These are phyloP conservation scores for Solioccasus polychromus DNA, from an alignment of 768 basidiomycete species.

Conservation along the genomic window DNA sequence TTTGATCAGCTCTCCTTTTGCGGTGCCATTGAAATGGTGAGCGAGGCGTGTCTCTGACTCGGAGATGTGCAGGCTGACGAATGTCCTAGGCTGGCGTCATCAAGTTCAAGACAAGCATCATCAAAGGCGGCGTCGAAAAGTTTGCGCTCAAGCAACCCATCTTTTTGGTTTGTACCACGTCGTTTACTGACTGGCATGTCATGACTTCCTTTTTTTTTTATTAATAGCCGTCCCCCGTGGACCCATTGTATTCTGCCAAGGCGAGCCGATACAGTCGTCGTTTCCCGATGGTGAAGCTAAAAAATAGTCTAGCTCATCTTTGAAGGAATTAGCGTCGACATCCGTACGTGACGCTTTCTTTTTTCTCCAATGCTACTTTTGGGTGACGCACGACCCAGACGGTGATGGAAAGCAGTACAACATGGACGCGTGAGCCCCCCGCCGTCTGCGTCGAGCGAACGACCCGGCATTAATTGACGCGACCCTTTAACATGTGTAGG, in stretches of 20 bases:
- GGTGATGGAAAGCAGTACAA: slow-evolving; percentile 74
- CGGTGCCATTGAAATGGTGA: slow-evolving; percentile 74
- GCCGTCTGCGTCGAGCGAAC: not conserved
- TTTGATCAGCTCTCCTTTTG: slow-evolving; percentile 60
- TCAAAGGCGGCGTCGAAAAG: slow-evolving; percentile 72
- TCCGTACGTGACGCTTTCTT: slow-evolving; percentile 41
- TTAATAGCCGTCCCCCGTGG: slow-evolving; percentile 64
- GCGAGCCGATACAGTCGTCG: slow-evolving; percentile 22
- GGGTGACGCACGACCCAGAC: slow-evolving; percentile 36
- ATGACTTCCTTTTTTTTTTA: no score
- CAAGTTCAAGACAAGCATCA: slow-evolving; percentile 68
- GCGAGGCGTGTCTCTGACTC: not conserved
- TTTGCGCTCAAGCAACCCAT: slow-evolving; percentile 73
- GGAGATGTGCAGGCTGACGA: not conserved
- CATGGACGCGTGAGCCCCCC: slow-evolving; percentile 66
- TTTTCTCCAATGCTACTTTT: not conserved
- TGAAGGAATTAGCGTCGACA: slow-evolving; percentile 71
- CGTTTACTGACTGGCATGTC: not conserved
- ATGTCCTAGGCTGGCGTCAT: slow-evolving; percentile 58
- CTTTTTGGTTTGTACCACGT: slow-evolving; percentile 49
- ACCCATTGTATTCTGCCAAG: slow-evolving; percentile 73
- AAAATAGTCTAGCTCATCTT: slow-evolving; percentile 53
- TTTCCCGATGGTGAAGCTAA: not conserved
- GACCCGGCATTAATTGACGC: not conserved
- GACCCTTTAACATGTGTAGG: slow-evolving; percentile 27